Evolutionary conservation across 352 stramenopile genomes (phyloP), one percentile per base, ranked within the genome.

Genomic region (Pythium insidiosum): DNA sequence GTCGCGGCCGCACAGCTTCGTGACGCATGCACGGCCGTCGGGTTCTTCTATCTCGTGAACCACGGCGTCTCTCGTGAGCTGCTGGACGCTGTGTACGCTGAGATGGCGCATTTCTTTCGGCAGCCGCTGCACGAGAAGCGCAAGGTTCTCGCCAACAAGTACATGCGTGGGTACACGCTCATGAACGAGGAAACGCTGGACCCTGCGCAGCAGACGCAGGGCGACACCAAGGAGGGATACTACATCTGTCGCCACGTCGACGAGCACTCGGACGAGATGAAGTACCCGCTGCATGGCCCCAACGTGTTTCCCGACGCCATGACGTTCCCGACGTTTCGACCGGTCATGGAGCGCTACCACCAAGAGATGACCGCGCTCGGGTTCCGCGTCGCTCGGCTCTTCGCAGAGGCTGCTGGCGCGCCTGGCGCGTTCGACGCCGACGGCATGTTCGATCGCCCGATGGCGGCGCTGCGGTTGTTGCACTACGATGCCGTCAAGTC

Each of bases 111-210:
- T 9, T 87, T 87, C 57, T 87, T 87, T 52, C 43, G 50, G 24
- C 64, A 81, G 39, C 54, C 71, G 7, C 20, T 56, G 7, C 52
- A 58, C 4, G 64, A 76, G 34, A 87, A 87, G 50, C 53, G 55
- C 18, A 73, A 79, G 31, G 71, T 84, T 28, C 48, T 84, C 16
- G 74, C 69, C 7, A 83, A 84, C 46, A 55, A 77, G 50, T 71
- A 83, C 61, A 84, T 84, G 74, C 56, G 74, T 28, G 74, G 74
- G 26, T 87, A 84, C 59, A 87, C 74, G 36, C 36, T 65, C 33
- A 77, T 84, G 68, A 77, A 72, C 53, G 74, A 84, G 44, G 74
- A 87, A 54, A 87, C 69, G n/a, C 56, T 87, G 43, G 69, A 87
- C 45, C 68, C 67, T 12, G 41, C 48, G 6, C 58, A 67, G 20